These are phyloP conservation scores for Lycium ferocissimum DNA, from an alignment of 257 asterid species.

Conservation along the genomic window DNA sequence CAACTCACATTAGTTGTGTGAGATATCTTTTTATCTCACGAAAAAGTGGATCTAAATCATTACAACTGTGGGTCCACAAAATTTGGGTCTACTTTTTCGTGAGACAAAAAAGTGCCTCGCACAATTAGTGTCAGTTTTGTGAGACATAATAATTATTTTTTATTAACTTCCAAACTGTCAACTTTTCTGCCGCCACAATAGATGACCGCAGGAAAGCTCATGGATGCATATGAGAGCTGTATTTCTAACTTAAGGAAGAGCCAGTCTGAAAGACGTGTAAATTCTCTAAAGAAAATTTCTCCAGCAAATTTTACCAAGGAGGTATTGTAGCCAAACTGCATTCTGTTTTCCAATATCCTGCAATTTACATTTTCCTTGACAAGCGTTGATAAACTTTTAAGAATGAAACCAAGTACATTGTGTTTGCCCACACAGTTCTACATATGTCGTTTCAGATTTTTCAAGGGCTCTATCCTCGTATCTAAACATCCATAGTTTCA, in stretches of 20 bases:
- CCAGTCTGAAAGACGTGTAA: conserved; percentile 67
- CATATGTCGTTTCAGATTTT: background rate
- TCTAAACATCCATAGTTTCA: background rate
- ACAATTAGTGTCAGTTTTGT: too few relatives aligned
- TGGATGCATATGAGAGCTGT: conserved; percentile 72
- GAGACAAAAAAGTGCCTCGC: too few relatives aligned
- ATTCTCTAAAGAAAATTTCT: conserved; percentile 66
- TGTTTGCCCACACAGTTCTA: background rate
- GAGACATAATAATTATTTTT: too few relatives aligned
- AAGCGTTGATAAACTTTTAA: background rate
- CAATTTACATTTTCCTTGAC: conserved; percentile 11
- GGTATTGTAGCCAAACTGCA: conserved; percentile 45
- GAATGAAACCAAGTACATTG: background rate
- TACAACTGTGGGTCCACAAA: too few relatives aligned
- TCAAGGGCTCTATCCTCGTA: background rate
- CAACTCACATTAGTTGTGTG: too few relatives aligned
- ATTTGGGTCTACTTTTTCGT: too few relatives aligned
- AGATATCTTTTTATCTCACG: too few relatives aligned
- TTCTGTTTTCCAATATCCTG: background rate
- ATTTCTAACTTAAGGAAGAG: conserved; percentile 55
- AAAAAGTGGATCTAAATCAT: too few relatives aligned
- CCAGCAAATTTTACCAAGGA: conserved; percentile 92
- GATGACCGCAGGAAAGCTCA: conserved; percentile 78
- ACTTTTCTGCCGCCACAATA: conserved; percentile 43
- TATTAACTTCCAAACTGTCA: background rate